Percentiles rank a stretch among this genome's conserved stretches.
Evolutionary conservation across 306 rosid genomes (phyloP).

Genomic region (Pueraria montana): DNA sequence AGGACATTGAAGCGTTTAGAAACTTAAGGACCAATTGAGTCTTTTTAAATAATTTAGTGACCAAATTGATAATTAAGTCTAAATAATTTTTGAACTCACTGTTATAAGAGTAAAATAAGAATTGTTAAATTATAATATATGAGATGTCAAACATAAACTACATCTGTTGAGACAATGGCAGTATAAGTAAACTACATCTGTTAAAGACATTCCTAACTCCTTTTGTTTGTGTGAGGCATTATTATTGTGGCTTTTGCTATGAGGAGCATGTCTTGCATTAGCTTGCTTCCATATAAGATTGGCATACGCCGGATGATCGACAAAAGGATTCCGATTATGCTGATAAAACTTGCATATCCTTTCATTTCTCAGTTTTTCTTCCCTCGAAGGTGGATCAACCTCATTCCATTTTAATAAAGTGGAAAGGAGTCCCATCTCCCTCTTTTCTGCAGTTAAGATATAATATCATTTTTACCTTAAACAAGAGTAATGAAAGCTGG

Average conservation of each 20-base stretch:
- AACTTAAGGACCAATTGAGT: no score
- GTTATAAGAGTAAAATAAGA: not conserved
- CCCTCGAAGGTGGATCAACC: slow-evolving; percentile 83
- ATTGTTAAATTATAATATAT: not conserved
- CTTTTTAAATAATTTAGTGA: no score
- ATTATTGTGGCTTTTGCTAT: not conserved
- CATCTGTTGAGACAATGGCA: not conserved
- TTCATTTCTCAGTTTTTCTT: slow-evolving; percentile 77
- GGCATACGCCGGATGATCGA: slow-evolving; percentile 77
- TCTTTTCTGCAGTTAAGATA: slow-evolving; percentile 50
- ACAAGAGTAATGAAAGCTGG: not conserved
- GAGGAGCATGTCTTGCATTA: slow-evolving; percentile 5
- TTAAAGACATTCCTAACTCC: not conserved
- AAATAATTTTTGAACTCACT: not conserved
- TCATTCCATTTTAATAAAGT: slow-evolving; percentile 76
- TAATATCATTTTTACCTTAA: slow-evolving; percentile 12
- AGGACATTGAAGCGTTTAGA: no score
- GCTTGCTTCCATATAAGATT: slow-evolving; percentile 63
- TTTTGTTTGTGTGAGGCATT: slow-evolving; percentile 15
- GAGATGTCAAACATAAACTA: not conserved
- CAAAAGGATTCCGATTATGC: slow-evolving; percentile 81
- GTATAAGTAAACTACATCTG: not conserved
- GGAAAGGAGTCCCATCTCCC: slow-evolving; percentile 82
- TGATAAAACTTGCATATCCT: slow-evolving; percentile 81
- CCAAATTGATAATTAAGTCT: no score